Base-by-base conservation (phyloP, 345 rosid genomes). In the Ceriops zippeliana region DNA sequence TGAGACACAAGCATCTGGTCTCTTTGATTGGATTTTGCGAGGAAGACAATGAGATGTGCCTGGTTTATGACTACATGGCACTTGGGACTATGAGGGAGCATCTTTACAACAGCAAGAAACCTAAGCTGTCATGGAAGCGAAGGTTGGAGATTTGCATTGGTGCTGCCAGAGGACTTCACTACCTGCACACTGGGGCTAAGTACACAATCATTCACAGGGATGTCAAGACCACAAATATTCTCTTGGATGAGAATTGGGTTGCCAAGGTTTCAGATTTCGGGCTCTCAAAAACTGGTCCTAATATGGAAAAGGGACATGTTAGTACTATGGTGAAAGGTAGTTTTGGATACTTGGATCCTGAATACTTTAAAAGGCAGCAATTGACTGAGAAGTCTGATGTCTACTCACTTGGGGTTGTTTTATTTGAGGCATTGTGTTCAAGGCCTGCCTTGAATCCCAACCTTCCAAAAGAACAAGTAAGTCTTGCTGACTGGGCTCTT, bases 311-410 rank as follows among this genome's bases (percentile, higher is more conserved):
- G 52, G 96, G 90, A 15, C 98, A 90, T 65, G 98, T 91, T 9
- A 88, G 92, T 64, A 88, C 99, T 0, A 87, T 89, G n/a, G 98
- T 95, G 8, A 95, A 89, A 52, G 96, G 96, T 7, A 95, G 97
- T 59, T 91, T 91, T 65, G 99, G 97, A 7, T 95, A 95, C 58
- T 61, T 95, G 11, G 99, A 95, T 69, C 96, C 96, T 1, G 97
- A 91, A 60, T 91, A 95, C 72, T 95, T 91, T 72, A 79, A 82
- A 58, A 80, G 93, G 67, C 97, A 90, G 32, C 93, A 88, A 58
- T 26, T 95, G 62, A 95, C 96, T 0, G 97, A 95, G 67, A 91
- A 95, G 76, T 95, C 96, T 0, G 92, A 95, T 52, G 86, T 91
- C 10, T 95, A 91, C 82, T 91, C 98, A 1, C 91, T 91, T 6